phyloP scores from a whole-genome alignment of 75 land plant species.

The Azolla pinnata region DNA sequence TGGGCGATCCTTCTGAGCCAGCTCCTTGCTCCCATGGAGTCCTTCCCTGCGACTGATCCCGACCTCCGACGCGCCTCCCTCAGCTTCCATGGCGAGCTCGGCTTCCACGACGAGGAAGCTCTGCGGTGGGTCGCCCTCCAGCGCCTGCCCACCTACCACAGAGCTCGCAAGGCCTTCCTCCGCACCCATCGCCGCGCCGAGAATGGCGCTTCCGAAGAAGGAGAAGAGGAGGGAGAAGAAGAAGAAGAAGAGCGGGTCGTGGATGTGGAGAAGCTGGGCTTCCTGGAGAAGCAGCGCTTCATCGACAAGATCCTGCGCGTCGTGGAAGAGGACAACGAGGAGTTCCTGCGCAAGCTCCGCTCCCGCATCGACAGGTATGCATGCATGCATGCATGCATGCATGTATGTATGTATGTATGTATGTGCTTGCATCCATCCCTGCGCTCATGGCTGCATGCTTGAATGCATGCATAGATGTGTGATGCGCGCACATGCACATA shows the following conservation, averaged over 20 bases:
- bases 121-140: slow-evolving; percentile 68
- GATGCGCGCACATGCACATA: background rate
- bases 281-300: slow-evolving; percentile 20
- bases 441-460: background rate
- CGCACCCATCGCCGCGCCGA: background rate
- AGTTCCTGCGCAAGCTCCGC: slow-evolving; percentile 32
- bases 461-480: background rate
- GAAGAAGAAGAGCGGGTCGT: too few relatives aligned
- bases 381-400: background rate
- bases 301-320: slow-evolving; percentile 36
- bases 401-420: background rate
- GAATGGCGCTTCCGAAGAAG: background rate
- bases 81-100: too few relatives aligned
- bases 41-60: too few relatives aligned
- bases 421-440: background rate
- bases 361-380: slow-evolving; percentile 35
- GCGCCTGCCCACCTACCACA: slow-evolving; percentile 50
- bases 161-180: slow-evolving; percentile 44
- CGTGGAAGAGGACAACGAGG: slow-evolving; percentile 45
- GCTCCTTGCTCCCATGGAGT: too few relatives aligned
- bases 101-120: slow-evolving; percentile 52
- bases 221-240: too few relatives aligned
- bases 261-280: slow-evolving; percentile 32
- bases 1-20: too few relatives aligned
- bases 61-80: too few relatives aligned